Evolutionary conservation across 2,329 filamentous ascomycete species (phyloP), one percentile per base, ranked within the genome.

Genomic region (Sodiomyces alkalinus): DNA sequence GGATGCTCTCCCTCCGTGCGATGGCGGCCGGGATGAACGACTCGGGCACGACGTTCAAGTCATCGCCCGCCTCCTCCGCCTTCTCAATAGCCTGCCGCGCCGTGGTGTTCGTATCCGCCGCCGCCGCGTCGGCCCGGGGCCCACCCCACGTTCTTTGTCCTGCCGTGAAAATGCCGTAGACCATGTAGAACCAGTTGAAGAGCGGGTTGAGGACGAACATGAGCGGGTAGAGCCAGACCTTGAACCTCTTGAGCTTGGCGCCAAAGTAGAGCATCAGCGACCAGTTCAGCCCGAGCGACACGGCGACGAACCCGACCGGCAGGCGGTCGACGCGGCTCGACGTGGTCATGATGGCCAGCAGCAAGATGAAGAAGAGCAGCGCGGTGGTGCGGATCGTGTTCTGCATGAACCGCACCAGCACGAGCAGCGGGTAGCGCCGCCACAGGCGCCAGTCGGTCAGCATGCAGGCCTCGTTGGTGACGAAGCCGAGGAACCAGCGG

Each of bases 381-480:
- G 86, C 83, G 1, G 87, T 98, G 3, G 87, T 96, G 34, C 90
- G 73, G 43, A 96, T 93, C 1, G 86, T 94, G 56, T 94, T 92
- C 44, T 94, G 86, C 69, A 90, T 82, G 51, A 96, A 90, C 20
- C 87, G 75, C 22, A 96, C 77, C 20, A 92, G 45, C 28, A 86
- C 75, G 23, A 98, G 64, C 29, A 93, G 64, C 0, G 90, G 85
- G 51, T 96, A 96, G 28, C 82, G 71, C 49, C 70, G 80, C 87
- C 87, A 96, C 17, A 96, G 64, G 33, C 90, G 74, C 52, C 80
- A 74, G 53, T 96, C 87, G 2, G 90, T 96, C 56, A 98, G 62
- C 90, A 96, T 94, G 57, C 86, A 94, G 6, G 85, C 87, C 51
- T 96, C 87, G 51, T 98, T 98, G 11, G 87, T 94, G 56, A 96